phyloP scores from a whole-genome alignment of 75 land plant genomes.

The Cupressus sempervirens region DNA sequence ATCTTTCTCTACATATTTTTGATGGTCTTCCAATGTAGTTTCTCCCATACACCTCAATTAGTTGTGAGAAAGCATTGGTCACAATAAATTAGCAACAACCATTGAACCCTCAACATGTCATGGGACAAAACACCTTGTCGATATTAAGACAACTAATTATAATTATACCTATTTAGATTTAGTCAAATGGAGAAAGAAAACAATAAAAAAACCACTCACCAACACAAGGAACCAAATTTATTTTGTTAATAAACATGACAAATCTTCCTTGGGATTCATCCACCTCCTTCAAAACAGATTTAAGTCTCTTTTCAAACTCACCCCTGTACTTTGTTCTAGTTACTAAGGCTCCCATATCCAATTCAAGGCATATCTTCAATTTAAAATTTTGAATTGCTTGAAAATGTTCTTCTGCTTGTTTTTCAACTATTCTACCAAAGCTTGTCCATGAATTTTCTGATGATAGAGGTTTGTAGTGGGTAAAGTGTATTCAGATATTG shows the following conservation, averaged over 20 bases:
- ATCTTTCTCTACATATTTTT: constrained; percentile 99
- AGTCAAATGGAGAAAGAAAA: neutral
- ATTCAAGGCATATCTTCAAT: constrained; percentile 25
- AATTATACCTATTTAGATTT: neutral
- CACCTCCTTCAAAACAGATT: constrained; percentile 90
- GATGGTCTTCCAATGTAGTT: constrained; percentile 90
- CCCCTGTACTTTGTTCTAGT: constrained; percentile 95
- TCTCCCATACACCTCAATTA: constrained; percentile 93
- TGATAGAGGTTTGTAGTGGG: neutral
- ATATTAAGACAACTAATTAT: neutral
- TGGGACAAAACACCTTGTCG: constrained; percentile 4
- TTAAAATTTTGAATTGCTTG: too few species aligned
- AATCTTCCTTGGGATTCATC: constrained; percentile 94
- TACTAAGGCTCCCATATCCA: constrained; percentile 95
- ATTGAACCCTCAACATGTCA: constrained; percentile 90
- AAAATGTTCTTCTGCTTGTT: too few species aligned
- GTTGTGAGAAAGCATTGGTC: constrained; percentile 99
- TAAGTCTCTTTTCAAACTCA: constrained; percentile 93
- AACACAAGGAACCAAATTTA: constrained; percentile 93
- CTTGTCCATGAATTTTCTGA: neutral
- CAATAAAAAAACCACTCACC: constrained; percentile 26
- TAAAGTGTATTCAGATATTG: neutral
- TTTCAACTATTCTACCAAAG: too few species aligned
- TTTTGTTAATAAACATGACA: constrained; percentile 92
- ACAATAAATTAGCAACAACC: constrained; percentile 98